Percentiles rank a stretch among this genome's conserved stretches.
Conservation (phyloP, 2,329 filamentous ascomycete species). For the Trichoderma atroviride region DNA sequence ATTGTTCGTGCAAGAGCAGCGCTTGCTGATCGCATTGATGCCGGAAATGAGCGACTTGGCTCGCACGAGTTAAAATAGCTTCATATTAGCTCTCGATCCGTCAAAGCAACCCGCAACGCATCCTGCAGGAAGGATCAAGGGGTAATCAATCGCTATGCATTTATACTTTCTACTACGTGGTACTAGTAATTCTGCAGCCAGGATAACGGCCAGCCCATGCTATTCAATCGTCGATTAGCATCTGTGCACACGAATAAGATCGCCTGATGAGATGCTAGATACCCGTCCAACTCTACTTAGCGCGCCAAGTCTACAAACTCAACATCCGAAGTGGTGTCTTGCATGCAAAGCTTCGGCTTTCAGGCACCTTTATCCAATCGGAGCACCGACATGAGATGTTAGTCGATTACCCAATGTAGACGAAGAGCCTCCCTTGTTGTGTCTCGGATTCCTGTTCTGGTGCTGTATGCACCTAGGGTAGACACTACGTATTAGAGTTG, state of each 20-base stretch:
- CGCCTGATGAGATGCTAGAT: conserved; percentile 16
- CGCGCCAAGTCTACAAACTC: conserved; percentile 9
- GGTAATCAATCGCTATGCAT: background rate
- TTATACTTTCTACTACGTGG: background rate
- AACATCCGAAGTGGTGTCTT: conserved; percentile 5
- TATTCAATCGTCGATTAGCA: conserved; percentile 16
- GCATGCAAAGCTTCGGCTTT: conserved; percentile 3
- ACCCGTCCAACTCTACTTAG: conserved; percentile 9
- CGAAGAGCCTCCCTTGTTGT: background rate
- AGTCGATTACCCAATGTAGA: background rate
- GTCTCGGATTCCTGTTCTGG: background rate
- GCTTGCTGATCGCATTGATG: conserved; percentile 19
- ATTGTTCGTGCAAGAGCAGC: background rate
- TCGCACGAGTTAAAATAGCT: conserved; percentile 14
- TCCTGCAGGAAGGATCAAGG: background rate
- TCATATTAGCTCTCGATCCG: conserved; percentile 7
- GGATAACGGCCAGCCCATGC: conserved; percentile 1
- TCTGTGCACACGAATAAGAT: conserved; percentile 7
- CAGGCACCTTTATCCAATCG: background rate
- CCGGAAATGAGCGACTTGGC: conserved; percentile 23
- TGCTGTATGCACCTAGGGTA: background rate
- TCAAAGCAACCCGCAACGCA: background rate
- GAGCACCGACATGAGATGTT: background rate
- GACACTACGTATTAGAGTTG: background rate
- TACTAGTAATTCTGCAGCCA: background rate